Evolutionary conservation across 73 alveolate genomes (phyloP).

Genomic region (Paramecium bursaria): DNA sequence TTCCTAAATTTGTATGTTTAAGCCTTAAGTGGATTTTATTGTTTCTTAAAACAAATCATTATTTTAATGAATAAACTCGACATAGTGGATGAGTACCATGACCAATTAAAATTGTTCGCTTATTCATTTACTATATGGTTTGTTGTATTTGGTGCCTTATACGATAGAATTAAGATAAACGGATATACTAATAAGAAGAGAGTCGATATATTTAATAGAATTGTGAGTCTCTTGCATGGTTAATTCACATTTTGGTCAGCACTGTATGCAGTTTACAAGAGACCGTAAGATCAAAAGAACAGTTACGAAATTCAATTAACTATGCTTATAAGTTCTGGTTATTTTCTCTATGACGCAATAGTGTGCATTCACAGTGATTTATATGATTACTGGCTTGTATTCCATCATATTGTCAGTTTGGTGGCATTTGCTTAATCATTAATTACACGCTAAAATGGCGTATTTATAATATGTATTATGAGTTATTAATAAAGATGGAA

Average conservation of each 20-base stretch:
- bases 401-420: conserved; percentile 42
- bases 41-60: no score
- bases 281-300: conserved; percentile 13
- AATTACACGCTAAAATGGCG: not conserved
- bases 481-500: conserved; percentile 20
- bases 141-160: conserved; percentile 17
- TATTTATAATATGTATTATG: conserved; percentile 35
- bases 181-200: not conserved
- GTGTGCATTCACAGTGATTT: conserved; percentile 31
- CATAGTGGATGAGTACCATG: conserved; percentile 30
- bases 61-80: conserved; percentile 45
- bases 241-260: conserved; percentile 49
- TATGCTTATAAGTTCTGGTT: conserved; percentile 23
- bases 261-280: not conserved
- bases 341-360: conserved; percentile 55
- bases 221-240: conserved; percentile 24
- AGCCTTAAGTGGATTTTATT: no score
- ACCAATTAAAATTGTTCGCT: conserved; percentile 39
- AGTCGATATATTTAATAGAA: conserved; percentile 5
- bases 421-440: conserved; percentile 15
- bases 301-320: not conserved
- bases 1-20: not conserved
- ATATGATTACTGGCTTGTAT: conserved; percentile 55
- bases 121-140: conserved; percentile 22
- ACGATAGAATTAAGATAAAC: conserved; percentile 28